These are phyloP conservation scores for Gryganskiella cystojenkinii DNA, from an alignment of 192 early-diverging fungal species.

Conservation along the genomic window DNA sequence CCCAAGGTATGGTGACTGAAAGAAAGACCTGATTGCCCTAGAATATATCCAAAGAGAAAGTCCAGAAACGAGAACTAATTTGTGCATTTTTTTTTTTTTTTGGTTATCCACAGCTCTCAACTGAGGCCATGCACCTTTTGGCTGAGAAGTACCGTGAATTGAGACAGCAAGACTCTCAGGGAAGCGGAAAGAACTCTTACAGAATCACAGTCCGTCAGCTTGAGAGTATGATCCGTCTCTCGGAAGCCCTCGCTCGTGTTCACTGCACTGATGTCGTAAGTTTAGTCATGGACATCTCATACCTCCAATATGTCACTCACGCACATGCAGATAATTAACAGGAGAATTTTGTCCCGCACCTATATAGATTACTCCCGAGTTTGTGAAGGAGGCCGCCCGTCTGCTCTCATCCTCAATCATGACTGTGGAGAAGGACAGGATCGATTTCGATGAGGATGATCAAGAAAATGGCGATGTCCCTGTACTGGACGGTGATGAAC, in stretches of 20 bases:
- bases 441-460: constrained; percentile 69
- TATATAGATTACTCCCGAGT: constrained; percentile 70
- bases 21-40: no score
- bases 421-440: constrained; percentile 80
- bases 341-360: background rate
- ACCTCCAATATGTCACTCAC: no score
- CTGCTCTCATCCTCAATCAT: constrained; percentile 93
- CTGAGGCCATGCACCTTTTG: constrained; percentile 80
- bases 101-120: constrained; percentile 61
- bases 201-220: constrained; percentile 97
- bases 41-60: no score
- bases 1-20: constrained; percentile 74
- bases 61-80: no score
- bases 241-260: constrained; percentile 93
- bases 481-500: constrained; percentile 42
- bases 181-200: constrained; percentile 75
- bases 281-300: no score
- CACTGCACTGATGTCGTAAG: constrained; percentile 73
- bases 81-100: background rate
- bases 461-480: constrained; percentile 30
- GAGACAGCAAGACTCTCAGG: constrained; percentile 87
- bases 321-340: no score
- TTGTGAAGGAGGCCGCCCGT: constrained; percentile 87
- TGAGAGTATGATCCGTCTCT: constrained; percentile 95
- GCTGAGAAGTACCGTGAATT: constrained; percentile 89